Evolutionary conservation across 352 stramenopile genomes (phyloP), one percentile per base, ranked within the genome.

Genomic region (Globisporangium paddicum): DNA sequence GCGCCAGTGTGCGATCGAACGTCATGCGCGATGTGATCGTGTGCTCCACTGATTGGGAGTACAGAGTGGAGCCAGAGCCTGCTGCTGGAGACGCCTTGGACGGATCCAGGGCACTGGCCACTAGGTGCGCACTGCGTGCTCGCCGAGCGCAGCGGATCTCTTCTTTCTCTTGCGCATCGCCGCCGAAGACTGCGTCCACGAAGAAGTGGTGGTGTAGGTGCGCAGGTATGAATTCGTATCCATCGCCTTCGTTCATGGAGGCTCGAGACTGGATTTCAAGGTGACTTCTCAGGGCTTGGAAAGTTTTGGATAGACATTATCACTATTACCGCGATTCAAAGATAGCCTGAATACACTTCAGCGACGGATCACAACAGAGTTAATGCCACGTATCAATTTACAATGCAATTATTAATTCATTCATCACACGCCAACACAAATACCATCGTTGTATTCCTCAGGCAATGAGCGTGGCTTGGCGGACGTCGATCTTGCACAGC

Each of bases 401-500:
- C 37, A 21, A 42, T 42, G 37, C 16, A 42, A 16, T 42, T 16
- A 42, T 42, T n/a, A n/a, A 42, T 42, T 42, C 14, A 42, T 42
- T 5, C 37, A 42, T 16, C 37, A 41, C 35, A 41, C 34, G 16
- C 34, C 35, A 5, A 41, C 37, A 42, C 16, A 42, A 3, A 42
- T 19, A 42, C 14, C 8, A 2, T 16, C 37, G 8, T 32, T 32
- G 28, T 32, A 3, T 32, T 32, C 13, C 21, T 60, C 25, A 87
- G 3, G 61, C 63, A 11, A 89, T 73, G 11, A 71, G 44, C 0
- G 69, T 72, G 2, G 79, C 81, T 25, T 75, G 60, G 0, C 71
- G 62, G 2, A 91, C 75, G 40, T 93, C 83, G 41, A 93, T 86
- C 50, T 89, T 87, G 53, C 81, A 90, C 10, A 93, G 68, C 8